Evolutionary conservation across 2,329 filamentous ascomycete species (phyloP).

Genomic region (Magnaporthales sp.): DNA sequence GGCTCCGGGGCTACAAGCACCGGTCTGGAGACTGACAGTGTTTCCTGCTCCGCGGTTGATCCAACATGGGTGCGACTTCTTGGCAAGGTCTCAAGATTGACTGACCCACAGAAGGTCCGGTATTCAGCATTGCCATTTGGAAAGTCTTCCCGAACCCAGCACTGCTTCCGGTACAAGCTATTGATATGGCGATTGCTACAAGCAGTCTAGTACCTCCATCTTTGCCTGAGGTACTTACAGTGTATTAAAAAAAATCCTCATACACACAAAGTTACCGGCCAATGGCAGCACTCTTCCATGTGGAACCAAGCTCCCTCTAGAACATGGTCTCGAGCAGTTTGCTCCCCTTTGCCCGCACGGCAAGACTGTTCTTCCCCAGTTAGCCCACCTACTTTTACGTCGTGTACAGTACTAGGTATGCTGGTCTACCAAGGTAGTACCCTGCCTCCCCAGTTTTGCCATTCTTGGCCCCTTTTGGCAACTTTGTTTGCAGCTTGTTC

Average conservation of each 20-base stretch:
- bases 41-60: background rate
- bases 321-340: background rate
- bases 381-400: background rate
- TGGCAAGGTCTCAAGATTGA: conserved; percentile 7
- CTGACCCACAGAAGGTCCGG: conserved; percentile 4
- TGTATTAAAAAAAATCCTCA: too few relatives aligned
- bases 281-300: background rate
- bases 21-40: background rate
- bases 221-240: background rate
- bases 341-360: background rate
- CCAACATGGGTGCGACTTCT: background rate
- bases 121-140: background rate
- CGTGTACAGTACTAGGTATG: background rate
- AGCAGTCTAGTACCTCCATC: background rate
- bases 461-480: background rate
- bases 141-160: background rate
- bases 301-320: background rate
- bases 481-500: background rate
- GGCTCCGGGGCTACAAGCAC: background rate
- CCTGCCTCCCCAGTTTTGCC: background rate
- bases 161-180: background rate
- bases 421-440: background rate
- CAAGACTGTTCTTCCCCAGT: background rate
- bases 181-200: background rate
- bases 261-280: background rate